Evolutionary conservation across 129 eudicot genomes (phyloP), one percentile per base, ranked within the genome.

Genomic region (Erigeron canadensis): DNA sequence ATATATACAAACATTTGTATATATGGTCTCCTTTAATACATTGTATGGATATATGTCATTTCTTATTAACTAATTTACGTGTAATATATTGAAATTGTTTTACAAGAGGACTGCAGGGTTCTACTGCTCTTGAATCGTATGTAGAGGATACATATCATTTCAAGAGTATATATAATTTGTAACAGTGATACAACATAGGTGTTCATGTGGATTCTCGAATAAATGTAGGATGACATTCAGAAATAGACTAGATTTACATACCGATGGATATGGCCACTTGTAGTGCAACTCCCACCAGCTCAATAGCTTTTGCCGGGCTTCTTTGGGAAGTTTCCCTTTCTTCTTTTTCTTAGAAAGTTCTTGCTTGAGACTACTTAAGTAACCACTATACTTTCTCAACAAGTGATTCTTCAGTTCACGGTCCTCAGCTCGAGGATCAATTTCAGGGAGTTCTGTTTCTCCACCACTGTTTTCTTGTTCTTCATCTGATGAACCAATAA

Each of bases 251-350:
- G 21, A 60, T 15, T 10, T 10, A 67, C 76, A 0, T 94, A 94
- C 98, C 79, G 96, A 94, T 40, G 98, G 98, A 84, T 94, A 94
- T 13, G 98, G 98, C 98, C 98, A 94, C 84, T 94, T 94, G 90
- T 89, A 89, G 76, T 94, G 98, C 67, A 87, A 79, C 39, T 87
- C 98, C 98, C 98, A 94, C 98, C 98, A 94, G 79, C 78, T 86
- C 54, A 94, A 84, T 11, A 94, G 87, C 81, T 87, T 94, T 61
- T 94, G 98, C 0, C 98, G 82, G 34, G 98, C 98, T 37, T 94
- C 98, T 86, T 94, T 94, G 34, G 98, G 98, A 8, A 94, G 88
- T 62, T 94, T 94, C 19, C 98, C 98, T 87, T 94, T 94, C 86
- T 94, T 94, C 85, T 89, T 94, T 72, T 94, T 94, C 89, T 94